Evolutionary conservation across 495 filamentous ascomycete genomes (phyloP), one percentile per base, ranked within the genome.

Genomic region (Tuber indicum): DNA sequence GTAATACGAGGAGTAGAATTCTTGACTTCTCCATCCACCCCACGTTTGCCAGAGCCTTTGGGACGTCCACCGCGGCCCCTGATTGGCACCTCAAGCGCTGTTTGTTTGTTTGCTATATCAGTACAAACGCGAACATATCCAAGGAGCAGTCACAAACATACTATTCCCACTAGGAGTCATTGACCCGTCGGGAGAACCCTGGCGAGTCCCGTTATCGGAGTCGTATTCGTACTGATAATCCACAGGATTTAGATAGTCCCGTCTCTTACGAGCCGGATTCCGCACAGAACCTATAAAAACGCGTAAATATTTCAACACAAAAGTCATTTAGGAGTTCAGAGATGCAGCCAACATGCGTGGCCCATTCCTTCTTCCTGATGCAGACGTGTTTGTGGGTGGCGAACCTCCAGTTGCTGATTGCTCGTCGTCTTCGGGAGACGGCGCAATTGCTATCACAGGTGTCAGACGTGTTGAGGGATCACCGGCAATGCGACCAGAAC

Each of bases 31-130:
- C 81, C 81, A 71, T 82, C 81, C 75, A 77, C 81, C 72, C 76
- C 82, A 62, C 81, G 81, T 75, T 82, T 82, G 45, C 77, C 81
- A 72, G 81, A 82, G 74, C 77, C 79, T 75, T 74, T 82, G 73
- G 81, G 81, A 39, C 81, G 77, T 69, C 81, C 81, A 75, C 81
- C 81, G 77, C 79, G 82, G 70, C 82, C 79, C 70, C 82, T 82
- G 41, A 75, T 75, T 36, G 58, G 58, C 58, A 36, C 58, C 14
- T 66, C 58, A 32, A 66, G 58, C 26, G 58, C 58, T 66, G 58
- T 36, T 66, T 66, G 58, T 66, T 66, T 66, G 58, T 66, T 66
- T 66, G 58, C 58, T 66, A 66, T 36, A 66, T 66, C 26, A 66
- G 58, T 66, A 66, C 26, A 66, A 66, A 32, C 3, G 14, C 58